Base-by-base conservation (phyloP, 805 yeast species). In the Candida silvicultrix region DNA sequence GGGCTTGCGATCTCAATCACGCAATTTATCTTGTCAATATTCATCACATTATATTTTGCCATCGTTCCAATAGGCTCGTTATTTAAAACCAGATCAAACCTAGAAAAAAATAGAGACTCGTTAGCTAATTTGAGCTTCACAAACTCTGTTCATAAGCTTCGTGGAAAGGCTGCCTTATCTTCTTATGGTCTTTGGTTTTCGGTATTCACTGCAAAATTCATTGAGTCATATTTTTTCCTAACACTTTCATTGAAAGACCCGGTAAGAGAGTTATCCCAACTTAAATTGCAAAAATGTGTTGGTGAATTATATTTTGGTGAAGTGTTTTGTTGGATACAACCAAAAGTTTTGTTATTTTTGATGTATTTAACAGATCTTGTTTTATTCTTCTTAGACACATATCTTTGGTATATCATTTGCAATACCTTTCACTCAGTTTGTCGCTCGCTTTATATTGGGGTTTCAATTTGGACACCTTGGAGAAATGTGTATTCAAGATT, bases 391-490 rank as follows among this genome's bases (percentile, higher is more conserved):
- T 72, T 87, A 45, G 96, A 87, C 54, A 86, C 95, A 0, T 87
- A 87, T 55, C 66, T 87, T 16, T 87, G 96, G 96, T 87, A 85
- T 55, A 86, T 87, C 47, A 72, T 87, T 36, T 84, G 92, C 78
- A 86, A 82, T 57, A 83, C 94, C 0, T 57, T 77, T 0, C 83
- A 85, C 46, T 86, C 95, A 0, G 83, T 86, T 5, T 73, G 81
- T 45, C 68, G 86, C 6, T 83, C 94, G 0, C 73, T 83, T 51
- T 79, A 83, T 38, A 71, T 82, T 49, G 96, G 96, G 1, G 81
- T 85, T 5, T 85, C 95, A 0, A 80, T 87, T 11, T 83, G 92
- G 84, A 85, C 94, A 2, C 96, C 96, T 0, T 87, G 95, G 95
- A 77, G 86, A 60, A 86, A 85, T 55, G 77, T 84, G 28, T 87